Base-by-base conservation (phyloP, 805 yeast species). In the Dipodascopsis tothii region DNA sequence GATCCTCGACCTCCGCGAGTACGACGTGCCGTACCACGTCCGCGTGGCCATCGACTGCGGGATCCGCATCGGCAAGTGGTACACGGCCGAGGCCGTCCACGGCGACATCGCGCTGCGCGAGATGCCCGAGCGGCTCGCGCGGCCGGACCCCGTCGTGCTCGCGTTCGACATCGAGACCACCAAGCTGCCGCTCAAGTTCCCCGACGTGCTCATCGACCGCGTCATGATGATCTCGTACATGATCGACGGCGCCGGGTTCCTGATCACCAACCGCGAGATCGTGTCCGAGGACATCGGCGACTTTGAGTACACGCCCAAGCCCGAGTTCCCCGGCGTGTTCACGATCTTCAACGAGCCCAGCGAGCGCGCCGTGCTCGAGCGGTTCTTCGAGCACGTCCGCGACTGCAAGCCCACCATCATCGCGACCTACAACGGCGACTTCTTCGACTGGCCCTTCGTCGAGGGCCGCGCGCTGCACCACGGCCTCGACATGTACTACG, bases 141-240 rank as follows among this genome's bases (percentile, higher is more conserved):
- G 94, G 65, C 95, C 98, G 3, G 98, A 92, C 61, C 97, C 97
- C 0, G 96, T 92, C 5, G 90, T 94, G 1, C 62, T 92, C 58
- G 98, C 98, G 0, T 92, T 85, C 60, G 99, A 92, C 73, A 92
- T 92, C 43, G 99, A 92, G 69, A 92, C 99, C 1, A 86, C 96
- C 11, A 92, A 92, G 61, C 86, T 94, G 9, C 97, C 97, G 1
- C 71, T 92, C 48, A 94, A 92, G 61, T 92, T 92, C 55, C 99
- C 99, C 0, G 98, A 86, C 57, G 75, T 96, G 4, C 71, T 81
- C 7, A 72, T 83, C 4, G 99, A 92, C 65, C 94, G 85, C 63
- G 75, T 92, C 33, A 92, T 92, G 96, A 94, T 94, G 98, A 92
- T 92, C 40, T 94, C 98, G 2, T 92, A 92, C 61, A 94, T 94